Evolutionary conservation across 176 grass and related monocot genomes (phyloP).

Genomic region (Luzula sylvatica): DNA sequence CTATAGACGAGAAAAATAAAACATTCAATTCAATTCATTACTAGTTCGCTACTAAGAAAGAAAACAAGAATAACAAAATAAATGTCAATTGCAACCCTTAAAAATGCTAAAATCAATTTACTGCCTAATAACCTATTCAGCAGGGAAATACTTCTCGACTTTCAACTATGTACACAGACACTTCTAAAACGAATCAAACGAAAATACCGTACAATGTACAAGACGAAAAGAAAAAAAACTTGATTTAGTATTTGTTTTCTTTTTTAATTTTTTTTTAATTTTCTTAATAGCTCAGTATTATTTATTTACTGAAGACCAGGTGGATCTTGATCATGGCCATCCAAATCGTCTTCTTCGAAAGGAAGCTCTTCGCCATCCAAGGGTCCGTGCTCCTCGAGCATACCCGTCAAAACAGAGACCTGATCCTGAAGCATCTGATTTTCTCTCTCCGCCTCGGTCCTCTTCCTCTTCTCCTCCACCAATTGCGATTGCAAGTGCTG

Average conservation of each 20-base stretch:
- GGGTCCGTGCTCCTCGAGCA: slow-evolving; percentile 51
- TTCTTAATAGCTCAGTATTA: neutral
- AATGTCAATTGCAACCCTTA: no score
- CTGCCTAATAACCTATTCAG: no score
- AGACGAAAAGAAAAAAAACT: no score
- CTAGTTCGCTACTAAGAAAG: no score
- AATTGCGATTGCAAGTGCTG: slow-evolving; percentile 86
- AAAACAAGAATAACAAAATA: no score
- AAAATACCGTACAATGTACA: no score
- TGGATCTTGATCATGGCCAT: slow-evolving; percentile 2
- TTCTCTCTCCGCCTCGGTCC: slow-evolving; percentile 69
- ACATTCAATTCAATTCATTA: no score
- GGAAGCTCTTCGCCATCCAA: slow-evolving; percentile 38
- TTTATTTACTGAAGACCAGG: slow-evolving; percentile 6
- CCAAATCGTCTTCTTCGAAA: neutral
- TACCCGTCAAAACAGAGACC: slow-evolving; percentile 69
- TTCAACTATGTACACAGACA: no score
- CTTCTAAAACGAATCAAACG: no score
- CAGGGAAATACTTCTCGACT: no score
- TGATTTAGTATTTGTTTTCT: neutral
- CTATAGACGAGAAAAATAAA: no score
- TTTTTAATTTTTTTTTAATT: neutral
- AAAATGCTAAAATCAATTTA: no score
- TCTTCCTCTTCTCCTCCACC: slow-evolving; percentile 60
- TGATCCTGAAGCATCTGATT: slow-evolving; percentile 77